Conservation (phyloP, 163 green algal species). For the Chloroidium sp. region DNA sequence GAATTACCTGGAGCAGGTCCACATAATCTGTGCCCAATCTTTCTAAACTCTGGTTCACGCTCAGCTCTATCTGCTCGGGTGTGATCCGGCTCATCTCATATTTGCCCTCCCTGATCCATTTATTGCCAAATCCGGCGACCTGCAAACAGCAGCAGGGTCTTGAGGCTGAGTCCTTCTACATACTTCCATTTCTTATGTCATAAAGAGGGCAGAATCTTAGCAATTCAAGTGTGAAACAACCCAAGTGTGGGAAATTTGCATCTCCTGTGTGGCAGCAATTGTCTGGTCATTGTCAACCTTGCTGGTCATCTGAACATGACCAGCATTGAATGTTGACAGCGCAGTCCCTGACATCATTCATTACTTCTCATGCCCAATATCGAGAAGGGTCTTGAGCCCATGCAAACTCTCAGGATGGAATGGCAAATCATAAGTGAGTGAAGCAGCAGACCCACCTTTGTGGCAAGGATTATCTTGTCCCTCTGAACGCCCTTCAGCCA, state of each 20-base stretch:
- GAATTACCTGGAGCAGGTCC: slow-evolving; percentile 46
- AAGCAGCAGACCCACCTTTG: slow-evolving; percentile 43
- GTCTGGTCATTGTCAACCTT: no score
- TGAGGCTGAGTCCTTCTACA: background rate
- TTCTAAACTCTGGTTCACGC: slow-evolving; percentile 45
- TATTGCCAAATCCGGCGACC: slow-evolving; percentile 33
- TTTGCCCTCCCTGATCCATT: slow-evolving; percentile 16
- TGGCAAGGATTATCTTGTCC: slow-evolving; percentile 59
- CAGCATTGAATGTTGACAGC: no score
- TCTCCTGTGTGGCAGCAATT: no score
- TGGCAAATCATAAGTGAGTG: no score
- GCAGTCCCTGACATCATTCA: no score
- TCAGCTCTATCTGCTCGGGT: slow-evolving; percentile 41
- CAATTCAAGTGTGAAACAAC: background rate
- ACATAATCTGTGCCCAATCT: slow-evolving; percentile 53
- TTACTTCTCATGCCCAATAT: no score
- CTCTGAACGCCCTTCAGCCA: slow-evolving; percentile 52
- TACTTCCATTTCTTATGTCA: background rate
- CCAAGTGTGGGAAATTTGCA: no score
- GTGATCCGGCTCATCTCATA: slow-evolving; percentile 22
- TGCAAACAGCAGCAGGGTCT: slow-evolving; percentile 2
- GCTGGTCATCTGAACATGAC: no score
- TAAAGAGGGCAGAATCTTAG: no score
- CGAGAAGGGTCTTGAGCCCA: no score
- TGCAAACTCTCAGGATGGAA: no score